Conservation (phyloP, 1,139 yeast species). For the Nematodospora anomalae region DNA sequence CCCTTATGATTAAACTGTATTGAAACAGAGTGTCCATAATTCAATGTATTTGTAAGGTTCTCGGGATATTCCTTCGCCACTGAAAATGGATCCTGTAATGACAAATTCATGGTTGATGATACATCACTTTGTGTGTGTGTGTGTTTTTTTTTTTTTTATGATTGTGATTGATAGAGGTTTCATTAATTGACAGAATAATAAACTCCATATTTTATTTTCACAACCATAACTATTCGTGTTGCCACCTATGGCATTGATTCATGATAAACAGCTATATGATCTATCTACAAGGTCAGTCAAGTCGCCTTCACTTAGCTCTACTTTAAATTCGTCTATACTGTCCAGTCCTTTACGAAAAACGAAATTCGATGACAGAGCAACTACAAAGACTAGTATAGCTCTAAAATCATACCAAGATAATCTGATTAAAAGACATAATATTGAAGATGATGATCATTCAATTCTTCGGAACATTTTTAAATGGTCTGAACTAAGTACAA, state of each 20-base stretch:
- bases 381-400: constrained; percentile 28
- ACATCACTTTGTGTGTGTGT: background rate
- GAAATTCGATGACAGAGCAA: constrained; percentile 42
- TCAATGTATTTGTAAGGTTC: constrained; percentile 63
- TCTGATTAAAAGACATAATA: background rate
- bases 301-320: constrained; percentile 12
- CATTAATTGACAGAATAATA: too few relatives aligned
- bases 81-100: constrained; percentile 89
- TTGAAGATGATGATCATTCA: constrained; percentile 1
- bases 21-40: constrained; percentile 71
- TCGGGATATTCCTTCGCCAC: constrained; percentile 94
- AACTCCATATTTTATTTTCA: too few relatives aligned
- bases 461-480: constrained; percentile 15
- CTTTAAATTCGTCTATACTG: constrained; percentile 10
- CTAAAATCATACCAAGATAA: constrained; percentile 13
- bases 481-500: constrained; percentile 28
- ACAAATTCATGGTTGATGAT: constrained; percentile 58
- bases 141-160: constrained; percentile 1
- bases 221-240: too few relatives aligned
- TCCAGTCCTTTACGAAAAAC: constrained; percentile 17
- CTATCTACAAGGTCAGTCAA: constrained; percentile 11
- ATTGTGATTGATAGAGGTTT: too few relatives aligned
- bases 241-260: constrained; percentile 1
- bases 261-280: constrained; percentile 9
- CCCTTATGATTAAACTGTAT: constrained; percentile 75